Percentiles rank a stretch among this genome's conserved stretches.
Evolutionary conservation across 169 alveolate species (phyloP).

Genomic region (Cryptosporidium baileyi): DNA sequence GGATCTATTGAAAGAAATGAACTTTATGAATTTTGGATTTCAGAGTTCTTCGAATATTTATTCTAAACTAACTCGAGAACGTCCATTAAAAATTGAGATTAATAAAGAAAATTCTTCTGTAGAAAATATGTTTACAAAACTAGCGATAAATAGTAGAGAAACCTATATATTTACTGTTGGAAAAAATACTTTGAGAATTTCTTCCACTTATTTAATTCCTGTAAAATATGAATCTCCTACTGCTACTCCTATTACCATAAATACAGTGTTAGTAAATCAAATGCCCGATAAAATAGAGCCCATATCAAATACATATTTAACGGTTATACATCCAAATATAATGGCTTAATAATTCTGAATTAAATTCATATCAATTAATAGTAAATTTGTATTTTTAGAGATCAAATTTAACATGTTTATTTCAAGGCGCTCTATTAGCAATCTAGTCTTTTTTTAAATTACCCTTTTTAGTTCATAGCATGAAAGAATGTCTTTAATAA

Average conservation of each 20-base stretch:
- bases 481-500: background rate
- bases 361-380: background rate
- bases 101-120: background rate
- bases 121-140: background rate
- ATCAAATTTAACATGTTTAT: no score
- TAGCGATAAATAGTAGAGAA: background rate
- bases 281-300: background rate
- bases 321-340: constrained; percentile 14
- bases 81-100: background rate
- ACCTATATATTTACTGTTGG: background rate
- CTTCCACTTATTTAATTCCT: background rate
- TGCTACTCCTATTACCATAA: constrained; percentile 28
- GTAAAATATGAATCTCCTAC: background rate
- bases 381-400: no score
- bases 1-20: constrained; percentile 20
- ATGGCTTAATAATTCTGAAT: background rate
- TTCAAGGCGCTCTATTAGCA: constrained; percentile 3
- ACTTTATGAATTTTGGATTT: background rate
- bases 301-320: background rate
- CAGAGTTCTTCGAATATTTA: background rate
- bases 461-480: no score
- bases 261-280: background rate
- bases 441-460: background rate
- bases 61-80: background rate
- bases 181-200: background rate